phyloP scores from a whole-genome alignment of 371 early-diverging fungal genomes.

The Rhizopus stolonifer region DNA sequence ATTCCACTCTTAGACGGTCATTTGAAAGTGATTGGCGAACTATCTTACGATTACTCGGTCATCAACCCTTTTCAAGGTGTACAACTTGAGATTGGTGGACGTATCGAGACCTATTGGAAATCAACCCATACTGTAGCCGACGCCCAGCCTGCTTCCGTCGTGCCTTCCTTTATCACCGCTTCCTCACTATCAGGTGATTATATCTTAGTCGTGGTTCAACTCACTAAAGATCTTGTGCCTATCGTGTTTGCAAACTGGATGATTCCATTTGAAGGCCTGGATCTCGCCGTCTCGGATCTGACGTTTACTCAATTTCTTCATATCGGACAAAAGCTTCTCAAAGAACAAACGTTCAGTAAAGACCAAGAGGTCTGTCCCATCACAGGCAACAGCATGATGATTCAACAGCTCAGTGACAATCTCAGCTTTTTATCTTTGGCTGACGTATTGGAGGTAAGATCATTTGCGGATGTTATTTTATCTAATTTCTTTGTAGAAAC shows the following conservation, averaged over 20 bases:
- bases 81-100: conserved; percentile 87
- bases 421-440: conserved; percentile 70
- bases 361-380: conserved; percentile 24
- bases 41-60: conserved; percentile 78
- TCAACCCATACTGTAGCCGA: conserved; percentile 67
- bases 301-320: conserved; percentile 57
- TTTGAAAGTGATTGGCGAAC: conserved; percentile 86
- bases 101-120: conserved; percentile 97
- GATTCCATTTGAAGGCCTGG: conserved; percentile 58
- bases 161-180: conserved; percentile 81
- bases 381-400: conserved; percentile 38
- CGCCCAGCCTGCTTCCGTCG: conserved; percentile 18
- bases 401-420: conserved; percentile 38
- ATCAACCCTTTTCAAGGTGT: conserved; percentile 88
- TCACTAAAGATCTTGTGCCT: conserved; percentile 87
- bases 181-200: conserved; percentile 77
- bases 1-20: conserved; percentile 86
- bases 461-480: background rate
- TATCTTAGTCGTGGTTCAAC: conserved; percentile 84
- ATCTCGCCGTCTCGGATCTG: conserved; percentile 61
- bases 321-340: conserved; percentile 37
- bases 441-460: conserved; percentile 76
- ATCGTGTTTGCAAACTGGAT: conserved; percentile 81
- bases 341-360: background rate
- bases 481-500: conserved; percentile 46